These are phyloP conservation scores for Verticillium dahliae DNA, from an alignment of 2,329 filamentous ascomycete species.

Conservation along the genomic window DNA sequence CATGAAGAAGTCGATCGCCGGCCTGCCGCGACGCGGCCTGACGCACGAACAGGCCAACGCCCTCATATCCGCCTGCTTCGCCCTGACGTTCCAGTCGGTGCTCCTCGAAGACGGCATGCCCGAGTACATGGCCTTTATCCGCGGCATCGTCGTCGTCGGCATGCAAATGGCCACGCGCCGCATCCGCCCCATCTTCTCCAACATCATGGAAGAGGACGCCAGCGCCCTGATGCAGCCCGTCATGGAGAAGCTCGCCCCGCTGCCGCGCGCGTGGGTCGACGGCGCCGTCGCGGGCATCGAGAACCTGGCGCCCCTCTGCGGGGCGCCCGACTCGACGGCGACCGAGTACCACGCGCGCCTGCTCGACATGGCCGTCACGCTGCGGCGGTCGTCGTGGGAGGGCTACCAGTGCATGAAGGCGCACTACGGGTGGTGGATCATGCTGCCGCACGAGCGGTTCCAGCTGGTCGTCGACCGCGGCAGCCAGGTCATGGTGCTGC, in stretches of 20 bases:
- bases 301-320: constrained; percentile 35
- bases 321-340: constrained; percentile 31
- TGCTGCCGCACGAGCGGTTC: constrained; percentile 46
- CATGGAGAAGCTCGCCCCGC: constrained; percentile 38
- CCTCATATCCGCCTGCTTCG: constrained; percentile 52
- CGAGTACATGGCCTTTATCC: constrained; percentile 56
- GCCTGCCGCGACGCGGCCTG: constrained; percentile 29
- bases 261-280: constrained; percentile 37
- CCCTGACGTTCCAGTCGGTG: constrained; percentile 52
- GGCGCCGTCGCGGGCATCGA: constrained; percentile 36
- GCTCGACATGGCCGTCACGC: constrained; percentile 39
- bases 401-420: constrained; percentile 44
- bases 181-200: constrained; percentile 42
- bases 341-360: constrained; percentile 38
- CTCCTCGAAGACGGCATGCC: constrained; percentile 49
- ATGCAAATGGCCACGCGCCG: constrained; percentile 46
- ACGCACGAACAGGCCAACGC: constrained; percentile 51
- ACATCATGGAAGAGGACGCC: constrained; percentile 34
- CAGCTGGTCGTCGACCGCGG: constrained; percentile 39
- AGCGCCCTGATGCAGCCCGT: constrained; percentile 33
- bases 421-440: constrained; percentile 53
- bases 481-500: constrained; percentile 38
- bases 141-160: constrained; percentile 48
- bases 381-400: constrained; percentile 44
- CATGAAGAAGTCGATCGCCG: constrained; percentile 48